Base-by-base conservation (phyloP, 163 green algal genomes). In the Volvox carteri region DNA sequence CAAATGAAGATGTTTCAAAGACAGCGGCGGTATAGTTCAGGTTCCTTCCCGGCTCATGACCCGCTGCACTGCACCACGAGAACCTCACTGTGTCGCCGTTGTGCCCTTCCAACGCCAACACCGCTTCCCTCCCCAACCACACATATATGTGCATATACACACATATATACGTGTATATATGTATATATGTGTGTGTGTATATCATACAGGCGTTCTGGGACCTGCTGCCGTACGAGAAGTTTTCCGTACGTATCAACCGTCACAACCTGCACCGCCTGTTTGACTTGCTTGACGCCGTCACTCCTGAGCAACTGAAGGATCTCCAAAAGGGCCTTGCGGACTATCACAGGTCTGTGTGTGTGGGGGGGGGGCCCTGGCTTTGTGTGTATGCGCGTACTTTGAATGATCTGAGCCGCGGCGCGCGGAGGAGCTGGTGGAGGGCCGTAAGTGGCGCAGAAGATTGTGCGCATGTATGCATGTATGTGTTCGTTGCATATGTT, bases 161-260 rank as follows among this genome's bases (percentile, higher is more conserved):
- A n/a, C n/a, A n/a, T n/a, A n/a, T n/a, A n/a, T n/a, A n/a, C n/a
- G n/a, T n/a, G n/a, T n/a, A n/a, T n/a, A n/a, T n/a, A n/a, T n/a
- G n/a, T n/a, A n/a, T n/a, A 11, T 65, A 30, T 65, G 54, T 23
- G 19, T 65, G 25, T 65, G 54, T 28, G 2, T 4, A 30, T 65
- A 23, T 41, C 30, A 33, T 28, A 5, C n/a, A 86, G 78, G 39
- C 56, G 25, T 81, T 88, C 50, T 88, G 83, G 72, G 84, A 84
- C 21, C 6, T 89, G 11, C 11, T 89, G n/a, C 84, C 84, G 30
- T 89, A 89, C 52, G 84, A 89, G 84, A 76, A 89, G 54, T 89
- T 89, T 41, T 54, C 72, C 72, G n/a, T 89, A n/a, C 84, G 84
- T 30, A 56, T 89, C 41, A 67, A 41, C 16, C 84, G 84, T 11